Evolutionary conservation across 768 basidiomycete species (phyloP), one percentile per base, ranked within the genome.

Genomic region (Leucocoprinus birnbaumii): DNA sequence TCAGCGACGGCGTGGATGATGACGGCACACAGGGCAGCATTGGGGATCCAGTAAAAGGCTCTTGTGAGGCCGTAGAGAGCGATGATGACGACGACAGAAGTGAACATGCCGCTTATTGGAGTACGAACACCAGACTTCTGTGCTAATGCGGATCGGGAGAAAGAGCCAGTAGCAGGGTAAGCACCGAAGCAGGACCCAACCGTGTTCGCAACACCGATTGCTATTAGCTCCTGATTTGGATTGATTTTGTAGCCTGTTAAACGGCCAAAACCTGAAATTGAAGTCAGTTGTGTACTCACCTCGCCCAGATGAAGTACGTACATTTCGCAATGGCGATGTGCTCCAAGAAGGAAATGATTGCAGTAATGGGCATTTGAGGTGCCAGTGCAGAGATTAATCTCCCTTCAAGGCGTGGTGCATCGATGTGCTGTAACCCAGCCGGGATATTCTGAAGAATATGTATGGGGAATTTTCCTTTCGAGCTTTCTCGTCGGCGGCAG

Each of bases 321-420:
- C 91, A 91, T 71, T 94, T 96, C n/a, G 91, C 83, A 61, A 99
- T 99, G 25, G 95, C 89, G 57, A 98, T 98, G 72, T 99, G 97
- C 69, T 98, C 96, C 48, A 98, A 76, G 11, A 98, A 76, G 42
- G 97, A 78, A 64, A 96, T 88, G 60, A 96, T 92, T 0, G 91
- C 93, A n/a, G 91, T 86, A 3, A 92, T 83, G 2, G 91, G 91
- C 2, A 98, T 67, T 53, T 96, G 78, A 6, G 85, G 73, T 1
- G 79, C 87, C 53, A 98, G 73, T 0, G 91, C 91, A 0, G 63
- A 55, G 25, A 96, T 66, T 22, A 96, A 77, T 10, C 71, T 58
- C 1, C 55, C 59, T 48, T 75, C 69, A 35, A 80, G 65, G 1
- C 53, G 58, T 19, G 80, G 78, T 52, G 65, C 73, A 3, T 73